Evolutionary conservation across 1,284 basidiomycete species (phyloP).

Genomic region (Sanghuangporus baumii): DNA sequence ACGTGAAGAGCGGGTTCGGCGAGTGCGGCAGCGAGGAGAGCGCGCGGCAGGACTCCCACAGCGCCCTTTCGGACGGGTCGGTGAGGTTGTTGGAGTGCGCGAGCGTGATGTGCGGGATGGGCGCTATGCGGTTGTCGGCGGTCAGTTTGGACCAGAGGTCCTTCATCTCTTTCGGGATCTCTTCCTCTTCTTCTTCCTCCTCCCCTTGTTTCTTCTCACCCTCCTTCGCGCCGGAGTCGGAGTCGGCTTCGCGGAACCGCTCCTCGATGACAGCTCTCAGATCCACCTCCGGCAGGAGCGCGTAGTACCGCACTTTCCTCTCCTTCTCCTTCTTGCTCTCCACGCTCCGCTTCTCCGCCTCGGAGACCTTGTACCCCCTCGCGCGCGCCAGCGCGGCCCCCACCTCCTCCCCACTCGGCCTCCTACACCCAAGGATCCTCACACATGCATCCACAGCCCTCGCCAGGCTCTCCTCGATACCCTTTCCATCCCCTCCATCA

Average conservation of each 20-base stretch:
- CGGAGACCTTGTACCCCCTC: conserved; percentile 40
- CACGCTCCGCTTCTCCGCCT: conserved; percentile 23
- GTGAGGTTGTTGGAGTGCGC: conserved; percentile 65
- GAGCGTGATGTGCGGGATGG: conserved; percentile 81
- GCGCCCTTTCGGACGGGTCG: conserved; percentile 29
- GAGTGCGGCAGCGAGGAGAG: conserved; percentile 39
- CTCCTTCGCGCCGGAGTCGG: too few species aligned
- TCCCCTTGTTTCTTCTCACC: too few species aligned
- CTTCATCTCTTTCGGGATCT: conserved; percentile 27
- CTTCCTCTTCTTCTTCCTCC: conserved; percentile 10
- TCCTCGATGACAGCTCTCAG: conserved; percentile 43
- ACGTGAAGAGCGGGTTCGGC: conserved; percentile 47
- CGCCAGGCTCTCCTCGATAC: conserved; percentile 48
- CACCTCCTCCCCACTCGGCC: conserved; percentile 53
- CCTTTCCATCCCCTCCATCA: neutral
- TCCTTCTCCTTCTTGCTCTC: conserved; percentile 30
- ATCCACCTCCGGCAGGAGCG: conserved; percentile 69
- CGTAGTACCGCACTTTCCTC: conserved; percentile 57
- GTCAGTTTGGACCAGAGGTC: conserved; percentile 50
- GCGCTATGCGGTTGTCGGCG: conserved; percentile 43
- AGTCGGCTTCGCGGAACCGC: conserved; percentile 24
- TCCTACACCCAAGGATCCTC: conserved; percentile 41
- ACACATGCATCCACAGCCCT: conserved; percentile 59
- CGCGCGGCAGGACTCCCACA: conserved; percentile 64
- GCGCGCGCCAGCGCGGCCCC: conserved; percentile 53